Evolutionary conservation across 148 eudicot genomes (phyloP), one percentile per base, ranked within the genome.

Genomic region (Diospyros lotus): DNA sequence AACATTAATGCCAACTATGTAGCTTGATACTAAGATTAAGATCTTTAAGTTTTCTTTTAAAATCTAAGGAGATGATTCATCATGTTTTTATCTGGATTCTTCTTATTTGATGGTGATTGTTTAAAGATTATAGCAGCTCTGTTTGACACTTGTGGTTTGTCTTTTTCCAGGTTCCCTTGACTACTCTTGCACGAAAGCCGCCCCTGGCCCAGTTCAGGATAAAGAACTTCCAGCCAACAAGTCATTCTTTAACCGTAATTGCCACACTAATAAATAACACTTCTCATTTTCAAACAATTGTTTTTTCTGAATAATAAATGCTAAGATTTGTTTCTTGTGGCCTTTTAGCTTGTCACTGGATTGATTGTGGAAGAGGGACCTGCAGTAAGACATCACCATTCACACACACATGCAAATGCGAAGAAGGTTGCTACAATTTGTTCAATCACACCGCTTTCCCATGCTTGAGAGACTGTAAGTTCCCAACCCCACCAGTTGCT

Each of bases 341-440:
- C 69, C 12, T 76, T 73, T 39, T 61, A 90, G 97, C 97, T 70
- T 92, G 97, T 62, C 62, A 54, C 59, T 90, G 95, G 97, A 80
- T 79, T 42, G 77, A 88, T 53, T 92, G 97, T 64, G 91, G 95
- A 9, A 88, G 90, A 67, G 97, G 97, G n/a, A 74, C 76, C 1
- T 90, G 97, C 85, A 87, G 84, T 73, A 86, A 76, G 84, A 87
- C 88, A 69, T 79, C 97, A 0, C 53, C 28, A 14, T 70, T 86
- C 56, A 42, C 86, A 43, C 79, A 82, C 77, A 48, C 61, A 1
- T 92, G 97, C 50, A 68, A 63, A 18, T 92, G 97, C 59, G 72
- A 69, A 3, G 74, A 83, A 55, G 88, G 89, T 18, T 90, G 84
- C 79, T 68, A 71, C 69, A 92, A 92, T 85, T 80, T 86, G 43